Evolutionary conservation across 306 rosid genomes (phyloP), one percentile per base, ranked within the genome.

Genomic region (Luffa acutangula): DNA sequence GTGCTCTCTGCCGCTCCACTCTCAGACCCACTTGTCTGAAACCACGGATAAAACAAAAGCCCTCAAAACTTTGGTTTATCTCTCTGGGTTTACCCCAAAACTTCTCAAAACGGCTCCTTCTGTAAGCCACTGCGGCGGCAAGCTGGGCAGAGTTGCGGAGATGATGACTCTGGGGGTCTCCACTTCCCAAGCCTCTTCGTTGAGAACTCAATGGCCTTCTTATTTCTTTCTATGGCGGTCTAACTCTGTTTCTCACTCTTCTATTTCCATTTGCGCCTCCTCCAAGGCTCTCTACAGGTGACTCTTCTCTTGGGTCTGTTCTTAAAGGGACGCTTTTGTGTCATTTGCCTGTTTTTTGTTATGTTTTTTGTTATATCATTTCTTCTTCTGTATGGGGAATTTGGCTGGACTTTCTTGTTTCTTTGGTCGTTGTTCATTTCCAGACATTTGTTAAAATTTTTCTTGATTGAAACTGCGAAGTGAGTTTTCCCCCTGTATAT

Each of bases 81-180:
- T 79, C 43, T 85, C 79, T 81, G 60, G 85, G 18, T 70, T 79
- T 86, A 60, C 79, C 60, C 59, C 84, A 72, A 52, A 67, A 51
- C 53, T 54, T 42, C 34, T 75, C 89, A 81, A 81, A 66, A 82
- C 91, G 87, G 89, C 88, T 79, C 21, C 85, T 84, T 70, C 72
- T 75, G 33, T 81, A 46, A 74, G 66, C 84, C 81, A 54, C 80
- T 81, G 60, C 43, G 81, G 82, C 77, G 21, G 75, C 82, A 91
- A 91, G 85, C 89, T 93, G 84, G 89, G 88, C 77, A 87, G 81
- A 81, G 86, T 85, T 66, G 80, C 82, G 66, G 82, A 84, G 80
- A 75, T 82, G 80, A 87, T 81, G 85, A 84, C 91, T 80, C 85
- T 89, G 90, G 96, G 91, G 78, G 80, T 89, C 52, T 87, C 91